Evolutionary conservation across 345 rosid species (phyloP).

Genomic region (Raphanus sativus): DNA sequence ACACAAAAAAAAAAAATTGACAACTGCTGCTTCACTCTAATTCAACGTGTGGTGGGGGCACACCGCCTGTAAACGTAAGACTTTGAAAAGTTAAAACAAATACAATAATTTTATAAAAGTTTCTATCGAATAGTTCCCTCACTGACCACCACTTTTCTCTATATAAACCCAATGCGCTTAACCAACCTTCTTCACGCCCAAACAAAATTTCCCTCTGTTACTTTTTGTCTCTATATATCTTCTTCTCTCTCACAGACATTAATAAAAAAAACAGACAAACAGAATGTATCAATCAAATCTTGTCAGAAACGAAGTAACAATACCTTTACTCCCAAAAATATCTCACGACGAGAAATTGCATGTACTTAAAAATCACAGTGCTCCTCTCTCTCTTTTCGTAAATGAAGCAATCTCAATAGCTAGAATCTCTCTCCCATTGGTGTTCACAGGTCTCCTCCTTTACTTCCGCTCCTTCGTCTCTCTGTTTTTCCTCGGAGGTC

Average conservation of each 20-base stretch:
- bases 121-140: not conserved
- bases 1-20: not conserved
- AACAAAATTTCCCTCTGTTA: not conserved
- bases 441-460: conserved; percentile 70
- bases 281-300: conserved; percentile 26
- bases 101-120: not conserved
- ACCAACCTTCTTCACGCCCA: conserved; percentile 30
- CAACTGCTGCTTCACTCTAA: conserved; percentile 4
- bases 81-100: conserved; percentile 29
- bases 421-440: conserved; percentile 68
- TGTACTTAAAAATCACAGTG: not conserved
- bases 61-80: conserved; percentile 23
- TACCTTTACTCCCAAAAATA: conserved; percentile 10
- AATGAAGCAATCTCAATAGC: conserved; percentile 55
- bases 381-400: conserved; percentile 35
- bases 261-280: not conserved
- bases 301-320: conserved; percentile 25
- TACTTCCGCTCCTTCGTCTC: conserved; percentile 87
- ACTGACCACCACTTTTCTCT: conserved; percentile 13
- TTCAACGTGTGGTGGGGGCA: conserved; percentile 23
- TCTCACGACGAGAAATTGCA: not conserved
- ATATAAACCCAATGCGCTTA: conserved; percentile 30
- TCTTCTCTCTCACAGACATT: conserved; percentile 10
- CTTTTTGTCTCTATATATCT: not conserved
- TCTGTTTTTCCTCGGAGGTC: conserved; percentile 70